Evolutionary conservation across 495 filamentous ascomycete genomes (phyloP).

Genomic region (Aspergillus cristatus): DNA sequence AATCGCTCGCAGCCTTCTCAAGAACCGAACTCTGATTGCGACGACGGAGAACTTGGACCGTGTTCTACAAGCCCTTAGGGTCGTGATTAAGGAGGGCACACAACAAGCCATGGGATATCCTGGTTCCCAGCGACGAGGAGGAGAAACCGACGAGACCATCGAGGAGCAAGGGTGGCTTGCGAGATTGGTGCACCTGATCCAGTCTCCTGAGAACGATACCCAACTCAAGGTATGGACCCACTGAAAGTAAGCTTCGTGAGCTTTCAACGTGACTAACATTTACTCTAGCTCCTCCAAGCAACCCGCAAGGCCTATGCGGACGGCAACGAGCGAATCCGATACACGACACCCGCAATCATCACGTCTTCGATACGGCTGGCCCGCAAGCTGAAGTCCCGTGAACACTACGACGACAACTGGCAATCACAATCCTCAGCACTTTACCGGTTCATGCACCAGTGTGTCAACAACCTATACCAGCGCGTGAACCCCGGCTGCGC

Average conservation of each 20-base stretch:
- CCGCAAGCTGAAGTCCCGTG: conserved; percentile 77
- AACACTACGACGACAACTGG: conserved; percentile 95
- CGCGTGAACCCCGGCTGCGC: conserved; percentile 73
- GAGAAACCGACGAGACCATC: conserved; percentile 87
- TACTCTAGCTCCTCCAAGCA: conserved; percentile 65
- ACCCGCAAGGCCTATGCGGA: conserved; percentile 81
- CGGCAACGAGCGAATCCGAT: conserved; percentile 90
- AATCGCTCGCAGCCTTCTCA: conserved; percentile 67
- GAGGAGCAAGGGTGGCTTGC: conserved; percentile 97
- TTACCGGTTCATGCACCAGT: conserved; percentile 89
- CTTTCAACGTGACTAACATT: neutral
- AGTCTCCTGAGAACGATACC: conserved; percentile 77
- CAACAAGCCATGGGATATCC: conserved; percentile 80
- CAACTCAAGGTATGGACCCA: conserved; percentile 63
- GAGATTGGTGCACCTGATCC: conserved; percentile 78
- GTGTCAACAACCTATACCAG: conserved; percentile 78
- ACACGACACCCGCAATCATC: conserved; percentile 85
- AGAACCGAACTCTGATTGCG: conserved; percentile 68
- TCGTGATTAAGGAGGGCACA: conserved; percentile 85
- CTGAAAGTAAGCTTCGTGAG: neutral
- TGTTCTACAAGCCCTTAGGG: conserved; percentile 76
- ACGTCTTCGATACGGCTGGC: conserved; percentile 87
- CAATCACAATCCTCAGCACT: conserved; percentile 78
- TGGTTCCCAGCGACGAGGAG: conserved; percentile 54
- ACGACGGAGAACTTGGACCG: conserved; percentile 75